A percentile compares a stretch with the other conserved stretches of the same genome.
Evolutionary conservation across 2,329 filamentous ascomycete genomes (phyloP).

Genomic region (Salinomyces thailandicus): DNA sequence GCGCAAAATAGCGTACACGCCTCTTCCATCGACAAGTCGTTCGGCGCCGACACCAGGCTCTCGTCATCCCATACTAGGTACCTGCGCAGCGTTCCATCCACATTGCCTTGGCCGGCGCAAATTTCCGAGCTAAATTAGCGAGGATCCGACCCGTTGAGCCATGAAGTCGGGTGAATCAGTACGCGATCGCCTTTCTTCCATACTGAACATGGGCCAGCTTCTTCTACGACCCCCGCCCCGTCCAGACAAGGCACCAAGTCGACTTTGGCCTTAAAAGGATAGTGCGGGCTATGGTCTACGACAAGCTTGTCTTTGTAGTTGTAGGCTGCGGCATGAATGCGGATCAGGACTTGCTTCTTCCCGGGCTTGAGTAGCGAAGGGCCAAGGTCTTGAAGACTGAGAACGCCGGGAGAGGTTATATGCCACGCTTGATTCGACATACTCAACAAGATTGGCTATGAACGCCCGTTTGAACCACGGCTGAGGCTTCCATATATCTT

Average conservation of each 20-base stretch:
- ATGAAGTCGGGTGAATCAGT: conserved; percentile 33
- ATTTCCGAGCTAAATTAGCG: conserved; percentile 32
- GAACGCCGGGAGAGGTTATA: conserved; percentile 10
- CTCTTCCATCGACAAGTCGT: conserved; percentile 47
- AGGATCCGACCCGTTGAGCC: conserved; percentile 10
- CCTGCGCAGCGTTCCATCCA: conserved; percentile 47
- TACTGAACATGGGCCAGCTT: conserved; percentile 32
- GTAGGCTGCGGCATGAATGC: conserved; percentile 40
- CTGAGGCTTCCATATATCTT: no score
- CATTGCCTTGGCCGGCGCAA: conserved; percentile 39
- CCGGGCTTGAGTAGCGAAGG: conserved; percentile 16
- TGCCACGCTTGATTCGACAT: conserved; percentile 19
- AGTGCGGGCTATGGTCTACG: conserved; percentile 9
- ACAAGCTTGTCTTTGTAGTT: conserved; percentile 40
- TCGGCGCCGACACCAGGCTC: conserved; percentile 44
- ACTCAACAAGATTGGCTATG: no score
- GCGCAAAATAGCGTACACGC: conserved; percentile 51
- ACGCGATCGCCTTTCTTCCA: conserved; percentile 48
- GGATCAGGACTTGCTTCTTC: conserved; percentile 37
- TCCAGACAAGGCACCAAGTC: conserved; percentile 55
- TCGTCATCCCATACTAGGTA: conserved; percentile 44
- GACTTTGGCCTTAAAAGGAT: conserved; percentile 10
- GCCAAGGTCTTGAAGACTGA: conserved; percentile 10
- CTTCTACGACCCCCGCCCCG: conserved; percentile 53
- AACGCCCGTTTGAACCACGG: no score